Evolutionary conservation across 2,329 filamentous ascomycete genomes (phyloP), one percentile per base, ranked within the genome.

Genomic region (Exophiala sideris): DNA sequence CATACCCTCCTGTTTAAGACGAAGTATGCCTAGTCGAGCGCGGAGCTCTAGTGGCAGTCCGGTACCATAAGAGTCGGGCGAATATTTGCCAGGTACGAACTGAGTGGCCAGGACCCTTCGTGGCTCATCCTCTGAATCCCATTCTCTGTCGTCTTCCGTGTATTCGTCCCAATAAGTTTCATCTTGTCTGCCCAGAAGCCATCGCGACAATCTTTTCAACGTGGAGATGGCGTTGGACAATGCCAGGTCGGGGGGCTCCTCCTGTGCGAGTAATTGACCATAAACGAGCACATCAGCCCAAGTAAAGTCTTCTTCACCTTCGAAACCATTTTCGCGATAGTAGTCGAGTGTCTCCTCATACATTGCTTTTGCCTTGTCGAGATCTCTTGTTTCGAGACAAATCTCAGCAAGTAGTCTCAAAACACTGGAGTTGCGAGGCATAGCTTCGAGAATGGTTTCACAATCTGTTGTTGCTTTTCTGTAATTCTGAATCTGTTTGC

Each of bases 231-330:
- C 91, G 60, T 85, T 79, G 6, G 46, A 33, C 32, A 57, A 36
- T 24, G 54, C 51, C 14, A 47, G 11, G 5, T 77, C 71, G 11
- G 45, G 51, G 12, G 59, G 56, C 63, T 85, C 87, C 50, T 82
- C 78, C 35, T 80, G 79, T 24, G 84, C 82, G 57, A 91, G 84
- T 14, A 97, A 78, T 65, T 96, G 90, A 36, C 90, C 80, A 62
- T 94, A 96, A 50, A 91, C 87, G 57, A 90, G 88, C 39, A 95
- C 76, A 68, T 97, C 88, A 49, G 87, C 85, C 92, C 92, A 99
- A 45, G 78, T 74, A 44, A 82, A 76, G 24, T 76, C 72, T 14
- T 76, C 71, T 33, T 74, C 70, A 3, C 58, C 61, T 5, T 57
- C 32, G 2, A 75, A 68, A 14, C 73, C 67, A n/a, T 73, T 65